Percentiles rank a stretch among this genome's conserved stretches.
phyloP scores from a whole-genome alignment of 768 basidiomycete species.

The Tulasnella sp. region DNA sequence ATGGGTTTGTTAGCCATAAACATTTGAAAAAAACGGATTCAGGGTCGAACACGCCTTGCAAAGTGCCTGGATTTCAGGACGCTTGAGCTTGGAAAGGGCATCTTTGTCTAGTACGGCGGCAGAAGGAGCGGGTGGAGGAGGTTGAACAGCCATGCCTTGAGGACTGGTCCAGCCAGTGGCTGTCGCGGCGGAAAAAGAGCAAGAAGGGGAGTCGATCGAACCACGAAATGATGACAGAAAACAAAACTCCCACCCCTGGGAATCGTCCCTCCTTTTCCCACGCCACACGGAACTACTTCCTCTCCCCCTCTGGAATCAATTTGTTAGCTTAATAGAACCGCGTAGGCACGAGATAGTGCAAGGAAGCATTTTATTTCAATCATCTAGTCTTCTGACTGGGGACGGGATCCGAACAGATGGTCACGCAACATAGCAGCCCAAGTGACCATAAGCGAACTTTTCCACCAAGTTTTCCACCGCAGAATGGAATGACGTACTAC shows the following conservation, averaged over 20 bases:
- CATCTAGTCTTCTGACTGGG: too few relatives aligned
- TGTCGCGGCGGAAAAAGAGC: not conserved
- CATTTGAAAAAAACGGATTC: not conserved
- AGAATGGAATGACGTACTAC: too few relatives aligned
- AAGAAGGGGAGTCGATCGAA: not conserved
- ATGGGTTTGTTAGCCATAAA: not conserved
- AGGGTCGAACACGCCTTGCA: conserved; percentile 11
- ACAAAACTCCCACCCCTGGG: not conserved
- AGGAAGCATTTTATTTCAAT: not conserved
- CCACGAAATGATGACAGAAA: not conserved
- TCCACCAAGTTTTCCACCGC: too few relatives aligned
- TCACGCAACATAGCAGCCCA: too few relatives aligned
- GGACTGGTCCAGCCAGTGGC: conserved; percentile 11
- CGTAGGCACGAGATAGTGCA: not conserved
- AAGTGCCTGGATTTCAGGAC: not conserved
- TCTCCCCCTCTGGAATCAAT: not conserved
- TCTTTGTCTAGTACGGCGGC: not conserved
- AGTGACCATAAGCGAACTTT: too few relatives aligned
- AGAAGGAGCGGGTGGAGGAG: not conserved
- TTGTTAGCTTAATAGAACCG: not conserved
- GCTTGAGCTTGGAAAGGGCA: not conserved
- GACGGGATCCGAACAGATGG: too few relatives aligned
- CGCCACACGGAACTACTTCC: not conserved
- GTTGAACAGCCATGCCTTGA: not conserved
- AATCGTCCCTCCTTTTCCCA: not conserved